phyloP scores from a whole-genome alignment of 306 rosid species.

The Medicago truncatula region DNA sequence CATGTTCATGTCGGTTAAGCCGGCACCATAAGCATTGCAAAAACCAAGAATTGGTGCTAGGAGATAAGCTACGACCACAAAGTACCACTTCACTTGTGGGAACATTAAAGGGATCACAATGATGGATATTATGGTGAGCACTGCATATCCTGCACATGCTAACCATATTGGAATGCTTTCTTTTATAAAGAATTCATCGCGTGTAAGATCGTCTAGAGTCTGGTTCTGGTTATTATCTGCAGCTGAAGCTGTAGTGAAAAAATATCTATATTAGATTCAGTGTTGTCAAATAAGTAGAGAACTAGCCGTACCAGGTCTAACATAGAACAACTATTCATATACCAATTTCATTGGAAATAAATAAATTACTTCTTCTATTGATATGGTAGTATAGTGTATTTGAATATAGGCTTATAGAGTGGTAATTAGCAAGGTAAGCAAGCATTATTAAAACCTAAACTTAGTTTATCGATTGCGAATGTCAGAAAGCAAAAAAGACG shows the following conservation, averaged over 20 bases:
- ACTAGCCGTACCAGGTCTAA: too few relatives aligned
- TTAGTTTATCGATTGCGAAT: too few relatives aligned
- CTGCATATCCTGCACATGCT: conserved; percentile 63
- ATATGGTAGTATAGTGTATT: too few relatives aligned
- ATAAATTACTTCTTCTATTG: too few relatives aligned
- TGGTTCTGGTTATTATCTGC: conserved; percentile 42
- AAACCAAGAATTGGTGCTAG: conserved; percentile 86
- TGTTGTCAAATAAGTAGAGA: conserved; percentile 1
- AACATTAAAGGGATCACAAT: conserved; percentile 73
- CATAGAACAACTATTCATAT: too few relatives aligned
- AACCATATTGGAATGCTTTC: conserved; percentile 81
- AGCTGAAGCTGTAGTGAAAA: conserved; percentile 24
- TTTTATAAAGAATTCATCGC: conserved; percentile 68
- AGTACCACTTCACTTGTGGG: conserved; percentile 81
- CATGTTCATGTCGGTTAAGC: conserved; percentile 89
- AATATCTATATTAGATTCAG: not conserved
- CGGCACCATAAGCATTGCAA: conserved; percentile 90
- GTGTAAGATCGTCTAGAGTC: conserved; percentile 54
- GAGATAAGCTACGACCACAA: conserved; percentile 70
- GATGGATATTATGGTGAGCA: conserved; percentile 66
- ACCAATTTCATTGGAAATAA: too few relatives aligned
- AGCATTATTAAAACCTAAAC: too few relatives aligned
- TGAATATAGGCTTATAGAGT: too few relatives aligned
- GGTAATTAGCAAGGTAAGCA: too few relatives aligned
- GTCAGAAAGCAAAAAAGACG: too few relatives aligned